phyloP scores from a whole-genome alignment of 73 alveolate species.

The Breviolum minutum region DNA sequence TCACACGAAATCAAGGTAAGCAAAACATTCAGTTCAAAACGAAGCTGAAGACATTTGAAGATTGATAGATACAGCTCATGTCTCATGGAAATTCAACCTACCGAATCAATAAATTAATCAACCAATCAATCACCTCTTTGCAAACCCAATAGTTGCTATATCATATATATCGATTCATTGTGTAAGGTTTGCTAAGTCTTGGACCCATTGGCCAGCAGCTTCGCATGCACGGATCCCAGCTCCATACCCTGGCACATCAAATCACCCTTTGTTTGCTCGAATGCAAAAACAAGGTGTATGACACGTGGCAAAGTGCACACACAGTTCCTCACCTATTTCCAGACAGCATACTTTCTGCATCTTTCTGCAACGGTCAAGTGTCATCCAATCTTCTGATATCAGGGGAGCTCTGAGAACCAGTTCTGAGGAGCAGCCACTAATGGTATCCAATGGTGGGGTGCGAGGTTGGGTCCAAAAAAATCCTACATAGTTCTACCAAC shows the following conservation, averaged over 20 bases:
- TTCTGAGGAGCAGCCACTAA: too few relatives aligned
- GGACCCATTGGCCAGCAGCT: conserved; percentile 28
- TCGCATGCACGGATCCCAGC: conserved; percentile 64
- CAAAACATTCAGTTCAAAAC: background rate
- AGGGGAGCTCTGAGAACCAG: too few relatives aligned
- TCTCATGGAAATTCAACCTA: background rate
- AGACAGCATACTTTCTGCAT: too few relatives aligned
- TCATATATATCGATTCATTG: background rate
- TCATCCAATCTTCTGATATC: too few relatives aligned
- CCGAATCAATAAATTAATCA: background rate
- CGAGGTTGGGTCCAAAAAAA: too few relatives aligned
- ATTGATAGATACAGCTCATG: background rate
- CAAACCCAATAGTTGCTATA: background rate
- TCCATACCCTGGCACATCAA: conserved; percentile 28
- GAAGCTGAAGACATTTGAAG: background rate
- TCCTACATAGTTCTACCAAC: too few relatives aligned
- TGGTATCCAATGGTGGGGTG: too few relatives aligned
- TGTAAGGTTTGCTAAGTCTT: background rate
- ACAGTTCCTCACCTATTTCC: too few relatives aligned
- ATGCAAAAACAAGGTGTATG: too few relatives aligned
- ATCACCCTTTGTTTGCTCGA: too few relatives aligned
- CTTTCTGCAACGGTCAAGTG: too few relatives aligned
- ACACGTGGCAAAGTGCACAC: too few relatives aligned
- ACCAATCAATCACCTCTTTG: background rate
- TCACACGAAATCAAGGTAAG: background rate